Base-by-base conservation (phyloP, 2,329 filamentous ascomycete genomes). In the Neonectria magnoliae region DNA sequence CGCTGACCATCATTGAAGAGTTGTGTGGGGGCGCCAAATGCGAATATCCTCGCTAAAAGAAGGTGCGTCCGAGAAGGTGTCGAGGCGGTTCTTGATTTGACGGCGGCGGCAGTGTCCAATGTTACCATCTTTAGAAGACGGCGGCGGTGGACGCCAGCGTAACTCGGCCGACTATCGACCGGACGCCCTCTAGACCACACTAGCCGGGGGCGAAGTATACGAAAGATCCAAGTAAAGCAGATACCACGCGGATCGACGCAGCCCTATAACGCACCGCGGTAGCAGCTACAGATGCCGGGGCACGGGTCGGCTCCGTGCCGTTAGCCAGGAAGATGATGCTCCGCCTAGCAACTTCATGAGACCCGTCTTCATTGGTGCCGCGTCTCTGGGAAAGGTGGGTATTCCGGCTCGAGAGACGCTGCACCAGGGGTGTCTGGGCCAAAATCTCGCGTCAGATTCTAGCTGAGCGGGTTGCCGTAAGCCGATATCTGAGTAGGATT, bases 381-480 rank as follows among this genome's bases (percentile, higher is more conserved):
- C 8, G n/a, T 6, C 47, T 13, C 9, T 31, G 29, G 29, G 5
- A 31, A 36, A 9, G 48, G 48, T 36, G 25, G 48, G n/a, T 10
- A 31, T 31, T 13, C 9, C 2, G 3, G 16, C 47, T 31, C 27
- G 10, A 33, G n/a, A 51, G 29, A 31, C 6, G n/a, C 48, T 16
- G 14, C 6, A 29, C 31, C 10, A n/a, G 29, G 29, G 48, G n/a
- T 31, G 48, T 16, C 13, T 18, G 29, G 20, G 20, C 56, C 20
- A 59, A 57, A 65, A 62, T 67, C 63, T 65, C 59, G 54, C 58
- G 63, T 66, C 61, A 66, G 61, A 60, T 64, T 64, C 45, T 29
- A 38, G 14, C 29, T 20, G 27, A 18, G 22, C n/a, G 51, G 38
- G 16, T 47, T 31, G 47, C 18, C 41, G 64, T 14, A 42, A 51